phyloP scores from a whole-genome alignment of 2,329 filamentous ascomycete genomes.

The Alternaria dauci region DNA sequence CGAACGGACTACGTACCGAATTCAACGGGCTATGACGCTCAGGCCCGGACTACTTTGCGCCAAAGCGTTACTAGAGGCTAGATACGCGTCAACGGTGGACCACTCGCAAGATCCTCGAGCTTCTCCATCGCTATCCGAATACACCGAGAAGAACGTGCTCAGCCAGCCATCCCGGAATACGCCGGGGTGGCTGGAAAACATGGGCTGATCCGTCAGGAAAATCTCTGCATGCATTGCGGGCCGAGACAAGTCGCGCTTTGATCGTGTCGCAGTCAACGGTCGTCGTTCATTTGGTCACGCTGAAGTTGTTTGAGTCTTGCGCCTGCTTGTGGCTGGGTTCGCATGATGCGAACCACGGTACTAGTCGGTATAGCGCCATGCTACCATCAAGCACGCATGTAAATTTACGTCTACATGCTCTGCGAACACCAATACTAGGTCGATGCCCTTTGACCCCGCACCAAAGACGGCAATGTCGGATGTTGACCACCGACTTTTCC shows the following conservation, averaged over 20 bases:
- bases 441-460: conserved; percentile 13
- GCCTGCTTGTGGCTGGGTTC: conserved; percentile 17
- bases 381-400: conserved; percentile 6
- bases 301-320: conserved; percentile 6
- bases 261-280: conserved; percentile 14
- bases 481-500: conserved; percentile 8
- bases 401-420: conserved; percentile 7
- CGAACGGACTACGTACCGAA: conserved; percentile 24
- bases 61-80: conserved; percentile 13
- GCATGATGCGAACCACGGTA: conserved; percentile 20
- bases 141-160: conserved; percentile 26
- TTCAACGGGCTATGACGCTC: conserved; percentile 23
- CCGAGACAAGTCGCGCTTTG: conserved; percentile 28
- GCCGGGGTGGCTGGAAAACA: conserved; percentile 21
- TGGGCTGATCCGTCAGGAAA: conserved; percentile 29
- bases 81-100: conserved; percentile 29
- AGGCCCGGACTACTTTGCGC: conserved; percentile 13
- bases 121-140: conserved; percentile 23
- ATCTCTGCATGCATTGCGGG: conserved; percentile 35
- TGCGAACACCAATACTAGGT: conserved; percentile 8
- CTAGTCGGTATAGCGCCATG: conserved; percentile 9
- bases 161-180: conserved; percentile 21
- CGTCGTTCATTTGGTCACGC: conserved; percentile 9
- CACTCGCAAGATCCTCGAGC: conserved; percentile 16
- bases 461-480: conserved; percentile 10